A percentile compares a stretch with the other conserved stretches of the same genome.
These are phyloP conservation scores for Pleurotus tuoliensis DNA, from an alignment of 768 basidiomycete species.

Conservation along the genomic window DNA sequence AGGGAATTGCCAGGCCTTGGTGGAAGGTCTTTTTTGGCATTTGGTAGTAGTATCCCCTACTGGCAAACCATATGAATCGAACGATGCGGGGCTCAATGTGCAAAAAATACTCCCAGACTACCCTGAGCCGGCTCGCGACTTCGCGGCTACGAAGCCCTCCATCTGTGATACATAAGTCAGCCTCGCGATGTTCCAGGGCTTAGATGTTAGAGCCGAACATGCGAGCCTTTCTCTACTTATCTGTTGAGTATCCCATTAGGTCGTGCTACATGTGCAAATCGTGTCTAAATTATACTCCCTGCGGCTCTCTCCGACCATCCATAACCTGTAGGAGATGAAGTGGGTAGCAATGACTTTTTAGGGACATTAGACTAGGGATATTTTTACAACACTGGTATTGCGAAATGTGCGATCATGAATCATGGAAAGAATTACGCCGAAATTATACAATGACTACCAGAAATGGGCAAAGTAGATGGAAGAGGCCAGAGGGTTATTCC, in stretches of 20 bases:
- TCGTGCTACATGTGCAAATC: not conserved
- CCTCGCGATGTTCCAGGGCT: not conserved
- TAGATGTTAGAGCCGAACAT: not conserved
- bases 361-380: not conserved
- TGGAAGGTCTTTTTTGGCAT: slow-evolving; percentile 82
- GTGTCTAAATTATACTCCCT: not conserved
- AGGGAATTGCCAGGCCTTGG: slow-evolving; percentile 76
- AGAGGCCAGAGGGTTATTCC: slow-evolving; percentile 8
- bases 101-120: not conserved
- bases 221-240: slow-evolving; percentile 3
- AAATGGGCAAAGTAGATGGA: too few relatives aligned
- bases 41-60: slow-evolving; percentile 43
- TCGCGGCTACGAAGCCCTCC: not conserved
- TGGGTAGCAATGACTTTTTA: not conserved
- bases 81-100: not conserved
- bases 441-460: too few relatives aligned
- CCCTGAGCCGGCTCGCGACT: not conserved
- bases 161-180: not conserved
- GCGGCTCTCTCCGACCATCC: slow-evolving; percentile 6
- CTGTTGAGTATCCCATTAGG: slow-evolving; percentile 3
- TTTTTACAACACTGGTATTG: too few relatives aligned
- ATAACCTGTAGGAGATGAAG: slow-evolving; percentile 4
- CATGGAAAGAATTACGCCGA: not conserved
- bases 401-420: not conserved
- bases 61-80: not conserved